phyloP scores from a whole-genome alignment of 495 filamentous ascomycete genomes.

The Paragyromitra xinjiangensis region DNA sequence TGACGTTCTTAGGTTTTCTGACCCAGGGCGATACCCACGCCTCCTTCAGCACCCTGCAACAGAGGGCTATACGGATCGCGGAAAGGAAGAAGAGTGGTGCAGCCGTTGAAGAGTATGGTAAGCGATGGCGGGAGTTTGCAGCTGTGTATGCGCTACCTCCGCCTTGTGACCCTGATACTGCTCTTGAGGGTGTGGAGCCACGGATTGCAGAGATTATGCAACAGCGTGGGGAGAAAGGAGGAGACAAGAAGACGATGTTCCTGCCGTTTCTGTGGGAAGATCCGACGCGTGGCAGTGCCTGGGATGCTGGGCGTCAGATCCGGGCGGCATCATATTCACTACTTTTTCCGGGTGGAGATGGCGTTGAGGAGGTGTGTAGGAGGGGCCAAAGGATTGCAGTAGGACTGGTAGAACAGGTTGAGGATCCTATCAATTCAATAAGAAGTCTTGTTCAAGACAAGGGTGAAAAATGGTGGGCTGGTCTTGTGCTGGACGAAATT shows the following conservation, averaged over 20 bases:
- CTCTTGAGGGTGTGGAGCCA: slow-evolving; percentile 30
- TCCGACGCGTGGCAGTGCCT: slow-evolving; percentile 40
- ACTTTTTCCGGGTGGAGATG: slow-evolving; percentile 26
- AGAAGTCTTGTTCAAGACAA: neutral
- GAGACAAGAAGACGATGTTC: slow-evolving; percentile 36
- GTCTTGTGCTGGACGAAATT: slow-evolving; percentile 9
- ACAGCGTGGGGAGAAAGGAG: neutral
- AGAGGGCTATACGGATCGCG: slow-evolving; percentile 16
- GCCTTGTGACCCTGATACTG: neutral
- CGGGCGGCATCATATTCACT: slow-evolving; percentile 41
- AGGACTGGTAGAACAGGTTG: neutral
- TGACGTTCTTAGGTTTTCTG: slow-evolving; percentile 41
- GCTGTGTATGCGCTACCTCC: slow-evolving; percentile 33
- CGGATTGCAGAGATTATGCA: slow-evolving; percentile 47
- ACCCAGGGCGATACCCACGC: slow-evolving; percentile 9
- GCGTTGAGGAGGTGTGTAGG: slow-evolving; percentile 43
- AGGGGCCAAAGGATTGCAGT: slow-evolving; percentile 46
- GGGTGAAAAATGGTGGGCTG: slow-evolving; percentile 14
- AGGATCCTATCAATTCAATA: neutral
- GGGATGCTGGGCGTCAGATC: slow-evolving; percentile 45
- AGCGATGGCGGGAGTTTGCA: slow-evolving; percentile 41
- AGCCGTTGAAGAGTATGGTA: slow-evolving; percentile 19
- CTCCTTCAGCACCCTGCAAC: slow-evolving; percentile 11
- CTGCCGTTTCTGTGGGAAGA: slow-evolving; percentile 55
- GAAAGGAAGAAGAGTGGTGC: slow-evolving; percentile 25